phyloP scores from a whole-genome alignment of 805 yeast species.

The Clavispora santaluciae region DNA sequence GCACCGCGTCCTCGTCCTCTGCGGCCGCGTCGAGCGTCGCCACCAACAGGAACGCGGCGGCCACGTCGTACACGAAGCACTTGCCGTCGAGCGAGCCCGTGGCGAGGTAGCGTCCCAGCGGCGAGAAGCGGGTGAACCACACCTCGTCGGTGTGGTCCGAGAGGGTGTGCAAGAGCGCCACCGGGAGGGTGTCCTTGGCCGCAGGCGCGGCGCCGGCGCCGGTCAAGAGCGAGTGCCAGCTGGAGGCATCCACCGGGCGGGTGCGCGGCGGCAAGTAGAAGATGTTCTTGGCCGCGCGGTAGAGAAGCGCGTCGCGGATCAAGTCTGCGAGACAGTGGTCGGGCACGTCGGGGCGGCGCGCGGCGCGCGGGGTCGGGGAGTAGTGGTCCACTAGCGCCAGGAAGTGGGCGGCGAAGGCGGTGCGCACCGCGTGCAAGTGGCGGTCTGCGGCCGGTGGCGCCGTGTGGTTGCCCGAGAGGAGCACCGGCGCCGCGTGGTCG shows the following conservation, averaged over 20 bases:
- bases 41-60: constrained; percentile 32
- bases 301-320: constrained; percentile 9
- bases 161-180: constrained; percentile 41
- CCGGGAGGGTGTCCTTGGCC: constrained; percentile 37
- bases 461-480: not conserved
- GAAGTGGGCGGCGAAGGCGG: constrained; percentile 1
- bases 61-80: constrained; percentile 62
- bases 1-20: constrained; percentile 23
- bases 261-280: constrained; percentile 15
- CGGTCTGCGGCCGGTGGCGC: not conserved
- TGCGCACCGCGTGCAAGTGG: not conserved
- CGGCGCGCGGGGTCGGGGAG: not conserved
- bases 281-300: constrained; percentile 6
- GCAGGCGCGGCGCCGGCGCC: not conserved
- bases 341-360: constrained; percentile 4
- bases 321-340: constrained; percentile 7
- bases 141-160: constrained; percentile 65
- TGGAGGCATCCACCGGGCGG: not conserved
- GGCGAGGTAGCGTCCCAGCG: constrained; percentile 71
- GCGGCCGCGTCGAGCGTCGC: constrained; percentile 27
- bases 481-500: not conserved
- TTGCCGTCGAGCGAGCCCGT: constrained; percentile 68
- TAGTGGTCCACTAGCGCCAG: not conserved
- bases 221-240: not conserved
- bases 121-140: constrained; percentile 78